Conservation (phyloP, 495 filamentous ascomycete species). For the Neurospora sp. region DNA sequence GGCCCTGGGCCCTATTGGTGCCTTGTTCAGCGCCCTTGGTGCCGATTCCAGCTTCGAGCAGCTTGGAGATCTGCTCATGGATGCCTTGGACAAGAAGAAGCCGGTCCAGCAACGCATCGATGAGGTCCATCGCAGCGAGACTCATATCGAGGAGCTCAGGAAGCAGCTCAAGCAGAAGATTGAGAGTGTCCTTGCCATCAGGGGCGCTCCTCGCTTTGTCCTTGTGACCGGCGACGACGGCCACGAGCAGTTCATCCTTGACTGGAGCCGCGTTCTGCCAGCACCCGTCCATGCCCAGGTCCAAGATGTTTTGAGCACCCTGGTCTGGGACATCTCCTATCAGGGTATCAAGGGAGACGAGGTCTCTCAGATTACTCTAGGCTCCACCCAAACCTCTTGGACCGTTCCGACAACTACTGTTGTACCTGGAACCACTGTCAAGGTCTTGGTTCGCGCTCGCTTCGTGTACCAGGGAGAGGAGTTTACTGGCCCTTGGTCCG, state of each 20-base stretch:
- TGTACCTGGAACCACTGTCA: neutral
- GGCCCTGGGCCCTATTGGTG: neutral
- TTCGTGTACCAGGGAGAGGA: neutral
- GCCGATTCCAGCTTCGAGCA: neutral
- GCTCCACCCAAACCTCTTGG: neutral
- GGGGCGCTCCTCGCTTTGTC: neutral
- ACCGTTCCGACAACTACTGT: neutral
- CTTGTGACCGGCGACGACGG: neutral
- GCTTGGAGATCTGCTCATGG: neutral
- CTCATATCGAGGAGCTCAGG: neutral
- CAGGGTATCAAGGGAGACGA: neutral
- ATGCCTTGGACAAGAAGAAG: neutral
- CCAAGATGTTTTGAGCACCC: neutral
- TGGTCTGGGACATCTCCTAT: neutral
- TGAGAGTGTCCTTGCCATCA: neutral
- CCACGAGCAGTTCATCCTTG: neutral
- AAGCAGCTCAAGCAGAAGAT: neutral
- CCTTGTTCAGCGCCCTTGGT: neutral
- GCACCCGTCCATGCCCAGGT: neutral
- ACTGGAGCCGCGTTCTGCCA: neutral
- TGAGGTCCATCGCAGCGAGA: neutral
- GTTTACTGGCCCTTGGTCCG: neutral
- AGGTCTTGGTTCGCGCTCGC: neutral
- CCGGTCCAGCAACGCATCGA: neutral
- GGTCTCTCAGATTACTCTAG: neutral